A percentile compares a stretch with the other conserved stretches of the same genome.
Evolutionary conservation across 2,329 filamentous ascomycete genomes (phyloP).

Genomic region (Didymella arachidicola): DNA sequence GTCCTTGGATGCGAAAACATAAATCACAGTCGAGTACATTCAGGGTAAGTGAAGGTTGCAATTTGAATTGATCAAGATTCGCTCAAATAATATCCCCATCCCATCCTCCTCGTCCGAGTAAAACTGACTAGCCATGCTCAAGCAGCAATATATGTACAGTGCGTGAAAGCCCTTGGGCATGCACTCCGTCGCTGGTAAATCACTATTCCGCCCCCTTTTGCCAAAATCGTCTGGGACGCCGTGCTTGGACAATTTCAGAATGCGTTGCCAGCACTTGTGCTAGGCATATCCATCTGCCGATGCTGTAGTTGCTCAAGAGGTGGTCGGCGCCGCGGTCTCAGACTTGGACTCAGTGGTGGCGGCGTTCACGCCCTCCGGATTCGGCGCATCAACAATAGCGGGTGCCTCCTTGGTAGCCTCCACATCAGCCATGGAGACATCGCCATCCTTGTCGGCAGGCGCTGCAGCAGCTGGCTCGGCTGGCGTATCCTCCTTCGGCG

Average conservation of each 20-base stretch:
- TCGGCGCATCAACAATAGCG: conserved; percentile 9
- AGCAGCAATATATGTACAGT: conserved; percentile 23
- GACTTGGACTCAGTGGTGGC: conserved; percentile 15
- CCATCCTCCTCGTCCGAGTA: neutral
- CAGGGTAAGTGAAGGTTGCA: neutral
- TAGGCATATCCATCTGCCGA: conserved; percentile 2
- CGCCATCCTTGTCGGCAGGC: conserved; percentile 20
- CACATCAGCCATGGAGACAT: conserved; percentile 19
- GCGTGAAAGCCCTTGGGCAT: conserved; percentile 4
- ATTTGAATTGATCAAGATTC: conserved; percentile 7
- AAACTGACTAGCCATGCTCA: conserved; percentile 4
- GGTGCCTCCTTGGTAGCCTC: conserved; percentile 19
- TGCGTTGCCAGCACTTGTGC: neutral
- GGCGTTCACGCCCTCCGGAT: conserved; percentile 13
- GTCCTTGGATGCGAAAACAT: neutral
- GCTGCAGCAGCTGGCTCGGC: conserved; percentile 8
- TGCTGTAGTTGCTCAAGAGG: conserved; percentile 1
- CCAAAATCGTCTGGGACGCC: conserved; percentile 1
- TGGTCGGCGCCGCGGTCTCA: conserved; percentile 17
- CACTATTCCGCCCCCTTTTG: conserved; percentile 2
- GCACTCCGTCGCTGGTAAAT: conserved; percentile 2
- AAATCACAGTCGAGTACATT: neutral
- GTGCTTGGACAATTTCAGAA: conserved; percentile 3
- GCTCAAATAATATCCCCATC: conserved; percentile 14
- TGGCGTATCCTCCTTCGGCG: conserved; percentile 15